Evolutionary conservation across 2,329 filamentous ascomycete genomes (phyloP).

Genomic region (Acrocalymma vagum): DNA sequence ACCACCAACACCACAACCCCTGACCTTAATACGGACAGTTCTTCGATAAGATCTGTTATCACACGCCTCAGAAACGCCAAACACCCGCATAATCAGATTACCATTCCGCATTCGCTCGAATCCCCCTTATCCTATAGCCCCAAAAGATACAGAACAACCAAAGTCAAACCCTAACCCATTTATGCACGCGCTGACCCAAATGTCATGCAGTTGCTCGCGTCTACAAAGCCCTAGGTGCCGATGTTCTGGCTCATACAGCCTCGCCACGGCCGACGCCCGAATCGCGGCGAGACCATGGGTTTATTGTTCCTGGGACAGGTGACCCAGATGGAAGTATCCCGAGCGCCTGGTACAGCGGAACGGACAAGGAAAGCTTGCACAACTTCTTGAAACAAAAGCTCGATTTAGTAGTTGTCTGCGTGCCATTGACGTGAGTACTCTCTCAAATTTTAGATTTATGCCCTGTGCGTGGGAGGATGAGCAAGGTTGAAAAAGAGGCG

Average conservation of each 20-base stretch:
- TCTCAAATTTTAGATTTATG: background rate
- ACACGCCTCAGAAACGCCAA: too few species aligned
- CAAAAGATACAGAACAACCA: too few species aligned
- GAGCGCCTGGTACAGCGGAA: slow-evolving; percentile 64
- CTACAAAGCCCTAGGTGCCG: slow-evolving; percentile 72
- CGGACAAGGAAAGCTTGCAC: slow-evolving; percentile 60
- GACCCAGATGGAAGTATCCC: slow-evolving; percentile 66
- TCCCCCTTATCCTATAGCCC: too few species aligned
- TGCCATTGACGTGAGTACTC: slow-evolving; percentile 61
- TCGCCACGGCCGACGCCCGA: slow-evolving; percentile 72
- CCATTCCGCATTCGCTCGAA: too few species aligned
- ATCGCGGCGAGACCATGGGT: slow-evolving; percentile 70
- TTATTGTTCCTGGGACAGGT: slow-evolving; percentile 73
- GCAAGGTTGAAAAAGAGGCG: too few species aligned
- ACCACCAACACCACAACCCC: too few species aligned
- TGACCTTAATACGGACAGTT: too few species aligned
- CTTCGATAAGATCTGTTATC: too few species aligned
- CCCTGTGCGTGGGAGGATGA: too few species aligned
- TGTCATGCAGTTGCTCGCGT: slow-evolving; percentile 63
- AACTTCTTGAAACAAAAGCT: slow-evolving; percentile 64
- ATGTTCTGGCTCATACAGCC: slow-evolving; percentile 78
- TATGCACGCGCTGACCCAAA: too few species aligned
- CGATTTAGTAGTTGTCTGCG: slow-evolving; percentile 64
- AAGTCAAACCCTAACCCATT: too few species aligned
- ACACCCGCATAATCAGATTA: too few species aligned